These are phyloP conservation scores for Venturia carpophila DNA, from an alignment of 2,329 filamentous ascomycete species.

Conservation along the genomic window DNA sequence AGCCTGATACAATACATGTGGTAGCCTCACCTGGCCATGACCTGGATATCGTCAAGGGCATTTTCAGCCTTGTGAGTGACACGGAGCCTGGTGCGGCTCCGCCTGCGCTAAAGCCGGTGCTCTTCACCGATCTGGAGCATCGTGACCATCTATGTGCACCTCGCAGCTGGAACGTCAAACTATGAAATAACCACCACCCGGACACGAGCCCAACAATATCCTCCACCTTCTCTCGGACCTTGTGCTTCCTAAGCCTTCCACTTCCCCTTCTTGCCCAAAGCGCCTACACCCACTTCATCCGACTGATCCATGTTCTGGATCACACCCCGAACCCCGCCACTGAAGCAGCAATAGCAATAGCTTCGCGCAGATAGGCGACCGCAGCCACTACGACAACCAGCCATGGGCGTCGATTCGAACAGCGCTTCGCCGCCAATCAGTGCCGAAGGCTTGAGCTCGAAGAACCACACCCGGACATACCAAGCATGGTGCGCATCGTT, in stretches of 20 bases:
- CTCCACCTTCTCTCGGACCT: neutral
- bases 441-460: neutral
- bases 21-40: neutral
- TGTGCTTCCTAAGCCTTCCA: neutral
- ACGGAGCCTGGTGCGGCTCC: neutral
- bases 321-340: neutral
- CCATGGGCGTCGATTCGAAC: conserved; percentile 10
- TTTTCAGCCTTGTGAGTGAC: neutral
- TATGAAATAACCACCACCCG: neutral
- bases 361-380: conserved; percentile 9
- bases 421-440: conserved; percentile 13
- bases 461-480: conserved; percentile 32
- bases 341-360: neutral
- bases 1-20: neutral
- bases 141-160: neutral
- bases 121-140: neutral
- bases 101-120: neutral
- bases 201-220: neutral
- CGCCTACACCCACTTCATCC: conserved; percentile 6
- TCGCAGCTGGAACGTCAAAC: neutral
- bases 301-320: neutral
- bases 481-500: conserved; percentile 42
- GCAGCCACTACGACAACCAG: neutral
- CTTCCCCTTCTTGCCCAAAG: neutral
- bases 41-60: neutral